These are phyloP conservation scores for Podaxis sp. DNA, from an alignment of 768 basidiomycete genomes.

Conservation along the genomic window DNA sequence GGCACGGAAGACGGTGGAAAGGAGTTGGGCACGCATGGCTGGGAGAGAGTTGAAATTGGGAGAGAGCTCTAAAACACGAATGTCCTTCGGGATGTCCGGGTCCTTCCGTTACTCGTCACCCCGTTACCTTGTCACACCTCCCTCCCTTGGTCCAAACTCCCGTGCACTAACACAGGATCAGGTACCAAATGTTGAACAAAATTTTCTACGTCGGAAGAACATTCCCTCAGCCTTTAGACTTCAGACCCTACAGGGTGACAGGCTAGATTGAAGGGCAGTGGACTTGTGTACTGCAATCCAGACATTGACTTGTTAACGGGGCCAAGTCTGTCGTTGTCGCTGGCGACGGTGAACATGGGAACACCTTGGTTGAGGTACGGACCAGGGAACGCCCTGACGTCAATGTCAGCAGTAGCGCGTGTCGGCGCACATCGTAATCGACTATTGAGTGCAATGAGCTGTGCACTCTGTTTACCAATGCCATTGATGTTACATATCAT, in stretches of 20 bases:
- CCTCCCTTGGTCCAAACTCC: not conserved
- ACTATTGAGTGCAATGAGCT: not conserved
- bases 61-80: constrained; percentile 20
- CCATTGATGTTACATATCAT: not conserved
- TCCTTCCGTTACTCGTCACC: constrained; percentile 22
- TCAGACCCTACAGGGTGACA: not conserved
- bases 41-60: constrained; percentile 17
- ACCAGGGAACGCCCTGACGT: not conserved
- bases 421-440: not conserved
- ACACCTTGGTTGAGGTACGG: not conserved
- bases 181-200: too few relatives aligned
- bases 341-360: not conserved
- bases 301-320: not conserved
- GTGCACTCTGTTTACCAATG: not conserved
- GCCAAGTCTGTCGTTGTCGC: not conserved
- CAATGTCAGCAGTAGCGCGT: not conserved
- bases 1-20: constrained; percentile 62
- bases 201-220: too few relatives aligned
- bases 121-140: not conserved
- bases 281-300: not conserved
- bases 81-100: constrained; percentile 30
- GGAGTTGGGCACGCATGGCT: constrained; percentile 55
- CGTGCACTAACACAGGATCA: not conserved
- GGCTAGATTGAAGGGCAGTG: not conserved
- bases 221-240: not conserved